Evolutionary conservation across 306 rosid species (phyloP), one percentile per base, ranked within the genome.

Genomic region (Sindora glabra): DNA sequence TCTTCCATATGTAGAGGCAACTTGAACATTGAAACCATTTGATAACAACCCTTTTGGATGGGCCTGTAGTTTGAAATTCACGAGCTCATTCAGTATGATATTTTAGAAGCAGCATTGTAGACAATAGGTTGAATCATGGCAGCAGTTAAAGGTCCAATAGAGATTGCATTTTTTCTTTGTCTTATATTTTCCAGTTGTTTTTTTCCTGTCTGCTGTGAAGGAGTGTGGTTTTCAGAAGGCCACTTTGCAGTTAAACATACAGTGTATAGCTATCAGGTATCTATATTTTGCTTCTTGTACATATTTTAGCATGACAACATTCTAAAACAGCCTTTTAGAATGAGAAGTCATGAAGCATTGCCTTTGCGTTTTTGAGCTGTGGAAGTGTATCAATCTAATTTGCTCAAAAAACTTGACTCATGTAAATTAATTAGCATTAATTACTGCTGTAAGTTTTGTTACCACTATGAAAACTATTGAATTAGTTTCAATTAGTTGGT

Each of bases 1-100:
- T 52, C 17, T 17, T 58, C 42, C 27, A 36, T 32, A 73, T 57
- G 44, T 61, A 67, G 72, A 72, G 85, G 80, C 12, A 56, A 14
- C n/a, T n/a, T 72, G 23, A 56, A 29, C 45, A 13, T 56, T 62
- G 56, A 65, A 60, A 62, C 21, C 26, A 38, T 52, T 38, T 58
- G 68, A 51, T 59, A 65, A 45, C 25, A 67, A 36, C 63, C 47
- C 44, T 45, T 25, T 38, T 55, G 32, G 47, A 69, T 49, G 56
- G 65, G 30, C 57, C 14, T 42, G 64, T 45, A 46, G 53, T 19
- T 65, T 61, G 57, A 46, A 24, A 34, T 27, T 11, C 38, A 59
- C 32, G 24, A 16, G 54, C 38, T 45, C 54, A 45, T 49, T 60
- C 16, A 27, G 18, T 45, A 10, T 32, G 32, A 53, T 58, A 48